Conservation (phyloP, 768 basidiomycete species). For the Termitomyces sp. region DNA sequence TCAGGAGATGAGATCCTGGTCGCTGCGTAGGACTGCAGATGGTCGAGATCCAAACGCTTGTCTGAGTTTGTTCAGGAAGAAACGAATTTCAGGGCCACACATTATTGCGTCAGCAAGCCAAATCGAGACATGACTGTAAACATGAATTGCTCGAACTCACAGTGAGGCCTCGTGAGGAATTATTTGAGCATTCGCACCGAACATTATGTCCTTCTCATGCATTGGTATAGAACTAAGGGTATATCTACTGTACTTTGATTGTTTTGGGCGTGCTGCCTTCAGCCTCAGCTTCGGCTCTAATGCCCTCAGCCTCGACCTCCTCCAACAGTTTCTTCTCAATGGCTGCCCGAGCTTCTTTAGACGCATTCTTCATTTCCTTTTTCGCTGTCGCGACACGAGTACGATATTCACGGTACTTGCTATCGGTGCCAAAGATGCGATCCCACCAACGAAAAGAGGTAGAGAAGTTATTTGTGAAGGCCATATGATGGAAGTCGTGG, state of each 20-base stretch:
- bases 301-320: slow-evolving; percentile 71
- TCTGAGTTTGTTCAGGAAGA: slow-evolving; percentile 7
- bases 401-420: slow-evolving; percentile 82
- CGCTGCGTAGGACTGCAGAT: slow-evolving; percentile 7
- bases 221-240: slow-evolving; percentile 5
- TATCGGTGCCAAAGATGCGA: slow-evolving; percentile 82
- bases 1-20: slow-evolving; percentile 24
- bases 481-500: slow-evolving; percentile 98
- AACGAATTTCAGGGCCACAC: slow-evolving; percentile 14
- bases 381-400: slow-evolving; percentile 59
- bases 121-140: slow-evolving; percentile 11
- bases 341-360: slow-evolving; percentile 44
- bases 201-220: neutral
- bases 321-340: slow-evolving; percentile 60
- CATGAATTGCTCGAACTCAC: neutral
- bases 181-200: neutral
- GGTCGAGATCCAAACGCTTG: slow-evolving; percentile 9
- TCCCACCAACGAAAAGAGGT: slow-evolving; percentile 97
- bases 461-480: slow-evolving; percentile 89
- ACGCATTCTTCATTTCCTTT: slow-evolving; percentile 45
- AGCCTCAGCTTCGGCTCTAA: slow-evolving; percentile 59
- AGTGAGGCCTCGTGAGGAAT: no score
- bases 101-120: slow-evolving; percentile 20
- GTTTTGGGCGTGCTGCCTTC: slow-evolving; percentile 26
- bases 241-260: slow-evolving; percentile 29